Conservation (phyloP, 2,329 filamentous ascomycete genomes). For the Xylariaceae sp. region DNA sequence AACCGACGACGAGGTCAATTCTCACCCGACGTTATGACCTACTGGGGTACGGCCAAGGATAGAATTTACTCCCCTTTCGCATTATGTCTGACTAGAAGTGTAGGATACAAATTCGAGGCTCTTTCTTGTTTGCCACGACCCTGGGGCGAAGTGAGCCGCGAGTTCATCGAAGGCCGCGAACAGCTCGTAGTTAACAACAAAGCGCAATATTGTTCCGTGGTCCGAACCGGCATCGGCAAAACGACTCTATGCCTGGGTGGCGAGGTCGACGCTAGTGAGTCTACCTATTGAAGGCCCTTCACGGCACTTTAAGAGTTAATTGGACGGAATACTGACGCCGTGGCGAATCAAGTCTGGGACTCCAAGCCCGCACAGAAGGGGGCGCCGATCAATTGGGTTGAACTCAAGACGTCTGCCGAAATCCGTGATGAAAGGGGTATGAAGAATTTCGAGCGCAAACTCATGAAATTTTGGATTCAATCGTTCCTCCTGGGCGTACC, state of each 20-base stretch:
- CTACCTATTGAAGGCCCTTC: background rate
- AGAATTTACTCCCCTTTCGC: background rate
- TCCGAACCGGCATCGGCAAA: constrained; percentile 78
- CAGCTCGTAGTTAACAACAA: constrained; percentile 74
- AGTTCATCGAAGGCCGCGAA: constrained; percentile 72
- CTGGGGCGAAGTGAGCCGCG: constrained; percentile 67
- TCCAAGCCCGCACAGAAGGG: constrained; percentile 62
- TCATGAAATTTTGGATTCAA: constrained; percentile 95
- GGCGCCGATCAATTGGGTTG: constrained; percentile 81
- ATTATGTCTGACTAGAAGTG: constrained; percentile 2
- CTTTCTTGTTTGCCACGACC: constrained; percentile 68
- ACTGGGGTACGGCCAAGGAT: constrained; percentile 62
- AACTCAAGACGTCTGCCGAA: constrained; percentile 84
- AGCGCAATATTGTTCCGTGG: constrained; percentile 92
- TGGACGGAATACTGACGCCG: background rate
- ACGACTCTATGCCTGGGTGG: constrained; percentile 74
- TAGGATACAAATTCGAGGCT: constrained; percentile 95
- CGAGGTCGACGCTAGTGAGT: constrained; percentile 81
- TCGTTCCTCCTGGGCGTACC: constrained; percentile 91
- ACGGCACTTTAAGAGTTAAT: background rate
- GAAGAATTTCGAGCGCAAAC: constrained; percentile 76
- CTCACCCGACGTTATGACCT: constrained; percentile 79
- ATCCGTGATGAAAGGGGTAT: constrained; percentile 63
- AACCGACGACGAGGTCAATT: constrained; percentile 35
- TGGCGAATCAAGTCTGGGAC: constrained; percentile 62